Evolutionary conservation across 1,284 basidiomycete species (phyloP), one percentile per base, ranked within the genome.

Genomic region (Malassezia pachydermatis): DNA sequence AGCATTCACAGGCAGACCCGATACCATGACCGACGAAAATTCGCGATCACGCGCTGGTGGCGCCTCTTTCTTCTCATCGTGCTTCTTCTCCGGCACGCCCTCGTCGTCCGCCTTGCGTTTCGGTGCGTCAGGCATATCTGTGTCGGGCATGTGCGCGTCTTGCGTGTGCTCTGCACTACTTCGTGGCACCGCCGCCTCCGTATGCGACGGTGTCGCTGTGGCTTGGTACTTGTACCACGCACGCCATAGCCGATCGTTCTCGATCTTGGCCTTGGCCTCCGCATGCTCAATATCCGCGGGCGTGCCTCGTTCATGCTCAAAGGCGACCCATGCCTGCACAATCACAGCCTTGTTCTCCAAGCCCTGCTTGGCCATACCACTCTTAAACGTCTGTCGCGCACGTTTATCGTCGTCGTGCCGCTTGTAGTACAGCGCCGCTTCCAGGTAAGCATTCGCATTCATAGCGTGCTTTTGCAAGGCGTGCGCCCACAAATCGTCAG

Each of bases 11-110:
- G 81, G 80, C 7, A 95, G 74, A 24, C 84, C 80, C 0, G 82
- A 79, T 5, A 95, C 84, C 43, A 96, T 84, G 2, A 96, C 83
- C 0, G 89, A 94, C 30, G 82, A 82, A 62, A 96, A 86, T 75
- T 99, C 94, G 41, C 94, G 86, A 73, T 99, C 94, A 53, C 92
- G 50, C 3, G 46, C 17, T 10, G 41, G 41, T 17, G n/a, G 28
- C 2, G 30, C 13, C 10, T 29, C 9, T 1, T 48, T 39, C 5
- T 32, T 27, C 3, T 66, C 54, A 55, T 63, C 58, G 27, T 55
- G 41, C 19, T 53, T 60, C 4, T 48, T 55, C 51, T 68, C 56
- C 13, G 41, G 48, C 34, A 33, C 23, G 10, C 14, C 38, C 9
- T 28, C 33, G 4, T 59, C 58, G 17, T 58, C 57, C 2, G 62